phyloP scores from a whole-genome alignment of 495 filamentous ascomycete genomes.

The Neohortaea acidophila region DNA sequence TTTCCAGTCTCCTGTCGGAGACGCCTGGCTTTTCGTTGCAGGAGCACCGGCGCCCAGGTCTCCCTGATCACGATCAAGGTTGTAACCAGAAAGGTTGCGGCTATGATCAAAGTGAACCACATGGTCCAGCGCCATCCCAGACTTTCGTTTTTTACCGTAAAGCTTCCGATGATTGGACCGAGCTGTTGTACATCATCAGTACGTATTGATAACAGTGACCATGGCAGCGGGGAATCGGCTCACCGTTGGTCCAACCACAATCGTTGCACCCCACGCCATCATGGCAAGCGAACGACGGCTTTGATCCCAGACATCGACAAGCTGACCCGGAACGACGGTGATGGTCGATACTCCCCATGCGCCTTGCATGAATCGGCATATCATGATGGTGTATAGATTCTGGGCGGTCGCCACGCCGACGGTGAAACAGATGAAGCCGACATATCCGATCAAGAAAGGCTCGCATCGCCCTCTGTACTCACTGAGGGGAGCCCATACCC shows the following conservation, averaged over 20 bases:
- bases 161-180: conserved; percentile 28
- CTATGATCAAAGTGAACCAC: conserved; percentile 14
- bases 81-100: conserved; percentile 21
- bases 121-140: conserved; percentile 15
- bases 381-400: conserved; percentile 42
- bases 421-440: conserved; percentile 43
- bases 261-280: conserved; percentile 35
- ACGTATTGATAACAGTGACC: too few species aligned
- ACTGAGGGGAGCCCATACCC: conserved; percentile 40
- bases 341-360: conserved; percentile 49
- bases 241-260: conserved; percentile 44
- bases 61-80: conserved; percentile 38
- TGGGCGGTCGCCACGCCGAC: conserved; percentile 45
- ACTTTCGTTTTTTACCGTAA: conserved; percentile 5
- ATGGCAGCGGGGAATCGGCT: too few species aligned
- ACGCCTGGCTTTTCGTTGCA: conserved; percentile 37
- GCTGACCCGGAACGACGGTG: conserved; percentile 43
- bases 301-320: conserved; percentile 47
- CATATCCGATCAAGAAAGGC: conserved; percentile 39
- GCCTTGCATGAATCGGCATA: conserved; percentile 48
- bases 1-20: conserved; percentile 45
- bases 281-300: conserved; percentile 43
- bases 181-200: too few species aligned
- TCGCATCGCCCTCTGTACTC: conserved; percentile 40
- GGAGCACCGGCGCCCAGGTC: conserved; percentile 40